A percentile compares a stretch with the other conserved stretches of the same genome.
phyloP scores from a whole-genome alignment of 2,329 filamentous ascomycete genomes.

The Fusarium humuli region DNA sequence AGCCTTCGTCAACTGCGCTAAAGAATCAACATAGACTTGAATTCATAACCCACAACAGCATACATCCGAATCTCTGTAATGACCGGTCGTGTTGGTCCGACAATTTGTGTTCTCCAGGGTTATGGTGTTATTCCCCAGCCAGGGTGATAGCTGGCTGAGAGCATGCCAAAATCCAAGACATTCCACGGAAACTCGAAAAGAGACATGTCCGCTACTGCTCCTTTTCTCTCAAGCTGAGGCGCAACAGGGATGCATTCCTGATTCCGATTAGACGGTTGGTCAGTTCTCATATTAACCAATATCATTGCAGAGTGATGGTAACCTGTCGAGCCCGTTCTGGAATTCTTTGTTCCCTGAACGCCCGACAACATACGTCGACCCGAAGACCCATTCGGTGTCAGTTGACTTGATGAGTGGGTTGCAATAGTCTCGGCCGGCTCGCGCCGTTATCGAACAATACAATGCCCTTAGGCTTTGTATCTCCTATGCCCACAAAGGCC shows the following conservation, averaged over 20 bases:
- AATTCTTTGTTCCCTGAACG: neutral
- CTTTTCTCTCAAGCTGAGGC: slow-evolving; percentile 20
- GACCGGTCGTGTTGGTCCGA: neutral
- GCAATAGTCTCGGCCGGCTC: slow-evolving; percentile 18
- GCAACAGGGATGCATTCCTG: slow-evolving; percentile 22
- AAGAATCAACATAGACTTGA: slow-evolving; percentile 7
- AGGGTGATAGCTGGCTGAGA: slow-evolving; percentile 6
- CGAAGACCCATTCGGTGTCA: neutral
- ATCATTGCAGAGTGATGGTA: slow-evolving; percentile 39
- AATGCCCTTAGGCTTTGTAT: neutral
- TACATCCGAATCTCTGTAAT: neutral
- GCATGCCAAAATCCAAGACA: slow-evolving; percentile 25
- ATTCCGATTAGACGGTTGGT: slow-evolving; percentile 36
- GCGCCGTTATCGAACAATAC: slow-evolving; percentile 10
- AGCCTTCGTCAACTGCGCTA: slow-evolving; percentile 15
- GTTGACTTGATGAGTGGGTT: slow-evolving; percentile 9
- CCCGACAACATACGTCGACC: neutral
- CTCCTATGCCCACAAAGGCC: neutral
- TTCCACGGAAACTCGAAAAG: slow-evolving; percentile 27
- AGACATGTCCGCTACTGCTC: slow-evolving; percentile 26
- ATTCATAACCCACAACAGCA: neutral
- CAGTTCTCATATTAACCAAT: slow-evolving; percentile 36
- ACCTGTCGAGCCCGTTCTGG: slow-evolving; percentile 13
- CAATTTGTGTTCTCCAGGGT: neutral
- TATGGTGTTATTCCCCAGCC: slow-evolving; percentile 28